Evolutionary conservation across 257 asterid genomes (phyloP), one percentile per base, ranked within the genome.

Genomic region (Jasminum sambac): DNA sequence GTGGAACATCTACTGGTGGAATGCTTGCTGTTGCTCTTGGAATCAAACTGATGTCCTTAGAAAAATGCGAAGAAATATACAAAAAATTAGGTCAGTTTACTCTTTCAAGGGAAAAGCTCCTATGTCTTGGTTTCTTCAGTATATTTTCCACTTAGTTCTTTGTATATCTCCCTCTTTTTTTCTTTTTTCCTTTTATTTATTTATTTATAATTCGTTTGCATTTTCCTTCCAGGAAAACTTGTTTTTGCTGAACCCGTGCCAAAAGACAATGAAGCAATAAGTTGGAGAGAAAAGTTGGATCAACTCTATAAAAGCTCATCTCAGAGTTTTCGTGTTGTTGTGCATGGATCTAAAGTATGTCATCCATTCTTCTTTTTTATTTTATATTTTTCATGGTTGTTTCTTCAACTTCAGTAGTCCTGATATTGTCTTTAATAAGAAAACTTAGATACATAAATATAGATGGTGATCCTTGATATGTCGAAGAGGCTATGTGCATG

Each of bases 21-120:
- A 91, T 95, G 98, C 98, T 95, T 76, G 99, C 99, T 70, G 99
- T 95, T 74, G 97, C 99, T 74, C 93, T 95, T 73, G 99, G 95
- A 73, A 86, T 95, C 81, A 90, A 91, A 79, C 76, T 80, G 82
- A 88, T 89, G 96, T 89, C 97, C 70, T 86, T 95, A 87, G 96
- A 88, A 39, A 85, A 84, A 75, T 95, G 99, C 81, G 99, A 95
- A 84, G 98, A 95, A 79, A 85, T 95, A 82, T 95, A 95, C 88
- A 95, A 95, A 83, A 89, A 90, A 74, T 98, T 95, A 78, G 99
- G 99, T 95, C 70, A 60, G 80, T 70, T 81, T 68, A 74, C 69
- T 78, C 69, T 62, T 68, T 71, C 37, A 41, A 73, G 30, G 25
- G 76, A 69, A 61, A 74, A 16, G 36, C 23, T 64, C 55, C 60